Conservation (phyloP, 306 rosid genomes). For the Citrullus colocynthis region DNA sequence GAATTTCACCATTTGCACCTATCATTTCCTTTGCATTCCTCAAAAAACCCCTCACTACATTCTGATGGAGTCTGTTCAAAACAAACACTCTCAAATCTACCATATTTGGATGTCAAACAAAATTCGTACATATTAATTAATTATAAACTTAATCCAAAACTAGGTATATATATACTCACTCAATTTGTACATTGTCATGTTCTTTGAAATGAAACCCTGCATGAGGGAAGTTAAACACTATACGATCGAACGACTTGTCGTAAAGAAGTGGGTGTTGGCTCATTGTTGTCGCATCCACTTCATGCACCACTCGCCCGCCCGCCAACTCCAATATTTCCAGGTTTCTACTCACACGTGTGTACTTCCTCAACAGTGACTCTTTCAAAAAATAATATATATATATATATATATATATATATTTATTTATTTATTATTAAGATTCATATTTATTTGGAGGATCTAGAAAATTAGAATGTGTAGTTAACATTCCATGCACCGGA, state of each 20-base stretch:
- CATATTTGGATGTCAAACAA: too few relatives aligned
- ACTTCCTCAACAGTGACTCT: background rate
- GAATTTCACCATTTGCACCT: slow-evolving; percentile 14
- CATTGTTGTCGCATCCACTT: slow-evolving; percentile 21
- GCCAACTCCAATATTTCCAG: slow-evolving; percentile 9
- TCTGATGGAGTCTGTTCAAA: slow-evolving; percentile 13
- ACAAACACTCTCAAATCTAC: too few relatives aligned
- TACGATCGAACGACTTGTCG: background rate
- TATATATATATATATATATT: too few relatives aligned
- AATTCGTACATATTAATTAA: too few relatives aligned
- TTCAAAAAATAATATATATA: too few relatives aligned
- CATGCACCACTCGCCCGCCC: slow-evolving; percentile 20
- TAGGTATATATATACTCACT: background rate
- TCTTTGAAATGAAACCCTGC: slow-evolving; percentile 3
- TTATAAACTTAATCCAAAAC: too few relatives aligned
- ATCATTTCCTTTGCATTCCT: slow-evolving; percentile 11
- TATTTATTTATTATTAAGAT: too few relatives aligned
- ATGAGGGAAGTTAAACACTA: slow-evolving; percentile 18
- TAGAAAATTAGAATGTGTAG: too few relatives aligned
- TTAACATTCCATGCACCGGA: too few relatives aligned
- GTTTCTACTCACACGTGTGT: background rate
- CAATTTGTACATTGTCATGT: background rate
- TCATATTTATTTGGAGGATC: too few relatives aligned
- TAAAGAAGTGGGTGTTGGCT: background rate
- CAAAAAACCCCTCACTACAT: slow-evolving; percentile 19